These are phyloP conservation scores for Suhomyces emberorum DNA, from an alignment of 805 yeast species.

Conservation along the genomic window DNA sequence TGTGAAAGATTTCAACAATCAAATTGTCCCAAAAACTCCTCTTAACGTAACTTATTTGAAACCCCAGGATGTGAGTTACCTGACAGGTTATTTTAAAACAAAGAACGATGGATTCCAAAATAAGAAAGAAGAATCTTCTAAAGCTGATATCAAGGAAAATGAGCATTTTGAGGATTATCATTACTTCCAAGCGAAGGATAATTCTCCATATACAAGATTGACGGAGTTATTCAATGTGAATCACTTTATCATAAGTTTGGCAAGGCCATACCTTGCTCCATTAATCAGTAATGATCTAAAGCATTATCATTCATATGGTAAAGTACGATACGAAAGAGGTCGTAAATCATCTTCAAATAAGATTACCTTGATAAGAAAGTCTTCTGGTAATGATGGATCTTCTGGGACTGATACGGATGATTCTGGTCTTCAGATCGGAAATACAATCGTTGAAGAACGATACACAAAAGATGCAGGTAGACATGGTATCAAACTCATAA, in stretches of 20 bases:
- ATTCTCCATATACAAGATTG: conserved; percentile 74
- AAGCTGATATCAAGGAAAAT: conserved; percentile 7
- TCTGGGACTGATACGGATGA: conserved; percentile 22
- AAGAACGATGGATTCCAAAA: conserved; percentile 4
- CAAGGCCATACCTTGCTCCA: conserved; percentile 93
- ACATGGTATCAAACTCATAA: conserved; percentile 33
- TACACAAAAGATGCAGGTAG: conserved; percentile 32
- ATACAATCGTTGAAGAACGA: conserved; percentile 27
- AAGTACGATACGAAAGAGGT: conserved; percentile 18
- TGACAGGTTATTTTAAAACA: conserved; percentile 39
- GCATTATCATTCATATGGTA: conserved; percentile 50
- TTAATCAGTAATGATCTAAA: conserved; percentile 77
- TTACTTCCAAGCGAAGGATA: conserved; percentile 25
- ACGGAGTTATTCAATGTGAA: conserved; percentile 94
- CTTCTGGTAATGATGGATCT: not conserved
- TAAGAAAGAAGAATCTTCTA: conserved; percentile 10
- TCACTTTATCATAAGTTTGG: conserved; percentile 85
- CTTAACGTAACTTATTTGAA: conserved; percentile 40
- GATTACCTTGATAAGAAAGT: not conserved
- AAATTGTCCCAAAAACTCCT: conserved; percentile 51
- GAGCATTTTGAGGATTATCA: conserved; percentile 9
- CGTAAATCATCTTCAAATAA: not conserved
- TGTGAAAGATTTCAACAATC: conserved; percentile 61
- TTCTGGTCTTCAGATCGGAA: conserved; percentile 21
- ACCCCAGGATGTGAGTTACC: conserved; percentile 44